A percentile compares a stretch with the other conserved stretches of the same genome.
Evolutionary conservation across 495 filamentous ascomycete species (phyloP).

Genomic region (Aspergillus coremiiformis): DNA sequence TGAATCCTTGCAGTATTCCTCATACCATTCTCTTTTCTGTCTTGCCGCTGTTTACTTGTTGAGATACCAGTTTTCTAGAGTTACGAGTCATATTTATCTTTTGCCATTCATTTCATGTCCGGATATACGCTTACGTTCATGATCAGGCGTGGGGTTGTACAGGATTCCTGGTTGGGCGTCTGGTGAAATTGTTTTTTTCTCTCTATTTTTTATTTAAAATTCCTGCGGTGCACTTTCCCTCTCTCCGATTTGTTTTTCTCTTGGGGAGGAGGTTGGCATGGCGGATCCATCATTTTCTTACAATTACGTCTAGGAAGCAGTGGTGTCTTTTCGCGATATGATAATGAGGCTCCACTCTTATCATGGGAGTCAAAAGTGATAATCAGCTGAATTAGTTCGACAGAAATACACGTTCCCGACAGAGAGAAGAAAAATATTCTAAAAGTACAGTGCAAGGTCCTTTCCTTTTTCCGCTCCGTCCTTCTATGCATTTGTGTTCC

Average conservation of each 20-base stretch:
- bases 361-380: neutral
- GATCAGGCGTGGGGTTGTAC: constrained; percentile 13
- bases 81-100: neutral
- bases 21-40: neutral
- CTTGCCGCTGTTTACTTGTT: constrained; percentile 5
- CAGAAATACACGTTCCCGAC: neutral
- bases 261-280: no score
- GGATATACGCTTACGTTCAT: constrained; percentile 7
- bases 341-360: neutral
- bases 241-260: no score
- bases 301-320: constrained; percentile 8
- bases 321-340: constrained; percentile 5
- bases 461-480: neutral
- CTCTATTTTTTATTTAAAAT: neutral
- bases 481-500: neutral
- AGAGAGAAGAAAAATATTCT: neutral
- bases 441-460: neutral
- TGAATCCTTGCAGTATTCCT: constrained; percentile 17
- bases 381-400: neutral
- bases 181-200: neutral
- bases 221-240: neutral
- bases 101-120: constrained; percentile 9
- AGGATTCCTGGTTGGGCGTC: constrained; percentile 4
- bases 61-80: constrained; percentile 20
- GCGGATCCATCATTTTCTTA: constrained; percentile 5